Evolutionary conservation across 1,284 basidiomycete species (phyloP).

Genomic region (Tylopilus orsonianus): DNA sequence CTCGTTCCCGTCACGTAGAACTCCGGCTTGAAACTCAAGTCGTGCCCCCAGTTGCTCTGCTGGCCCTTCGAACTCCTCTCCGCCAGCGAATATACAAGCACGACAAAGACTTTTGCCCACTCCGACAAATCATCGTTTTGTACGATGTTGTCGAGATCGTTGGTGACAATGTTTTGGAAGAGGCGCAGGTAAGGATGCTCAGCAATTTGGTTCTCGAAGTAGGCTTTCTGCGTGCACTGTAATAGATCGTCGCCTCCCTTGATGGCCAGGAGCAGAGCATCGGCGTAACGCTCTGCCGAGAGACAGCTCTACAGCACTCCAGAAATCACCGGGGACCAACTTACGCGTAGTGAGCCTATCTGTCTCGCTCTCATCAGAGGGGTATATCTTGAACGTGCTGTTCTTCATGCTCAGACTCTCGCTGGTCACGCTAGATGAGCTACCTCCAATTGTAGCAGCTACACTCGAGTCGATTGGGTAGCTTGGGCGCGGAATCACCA

Average conservation of each 20-base stretch:
- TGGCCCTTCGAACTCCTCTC: constrained; percentile 82
- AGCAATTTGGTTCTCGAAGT: constrained; percentile 83
- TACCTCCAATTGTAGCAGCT: constrained; percentile 86
- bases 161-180: constrained; percentile 93
- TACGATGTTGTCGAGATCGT: constrained; percentile 67
- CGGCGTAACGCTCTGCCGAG: constrained; percentile 87
- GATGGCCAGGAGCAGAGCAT: constrained; percentile 92
- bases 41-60: constrained; percentile 92
- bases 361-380: constrained; percentile 82
- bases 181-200: constrained; percentile 88
- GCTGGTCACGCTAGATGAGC: constrained; percentile 79
- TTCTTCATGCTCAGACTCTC: constrained; percentile 48
- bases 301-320: constrained; percentile 90
- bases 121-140: constrained; percentile 94
- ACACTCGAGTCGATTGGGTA: constrained; percentile 84
- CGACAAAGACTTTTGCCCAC: constrained; percentile 98
- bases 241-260: constrained; percentile 91
- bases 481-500: constrained; percentile 75
- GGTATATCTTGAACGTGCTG: constrained; percentile 92
- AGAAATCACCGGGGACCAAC: constrained; percentile 92
- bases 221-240: constrained; percentile 87
- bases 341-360: constrained; percentile 92
- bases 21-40: constrained; percentile 56
- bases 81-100: constrained; percentile 93
- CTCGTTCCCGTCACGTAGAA: constrained; percentile 21